These are phyloP conservation scores for Boletus sp. DNA, from an alignment of 1,284 basidiomycete genomes.

Conservation along the genomic window DNA sequence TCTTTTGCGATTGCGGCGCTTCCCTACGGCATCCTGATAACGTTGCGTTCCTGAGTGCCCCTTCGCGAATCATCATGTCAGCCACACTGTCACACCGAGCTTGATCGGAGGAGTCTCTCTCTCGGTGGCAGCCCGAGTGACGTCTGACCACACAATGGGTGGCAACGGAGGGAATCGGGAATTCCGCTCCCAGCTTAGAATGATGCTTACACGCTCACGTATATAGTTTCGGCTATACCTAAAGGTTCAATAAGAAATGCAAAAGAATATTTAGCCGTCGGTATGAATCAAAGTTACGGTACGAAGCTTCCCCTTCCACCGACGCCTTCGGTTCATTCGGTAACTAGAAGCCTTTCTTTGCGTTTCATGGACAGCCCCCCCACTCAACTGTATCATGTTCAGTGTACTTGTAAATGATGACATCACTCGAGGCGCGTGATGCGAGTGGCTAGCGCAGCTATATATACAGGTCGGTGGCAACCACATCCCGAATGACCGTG, in stretches of 20 bases:
- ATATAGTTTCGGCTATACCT: slow-evolving; percentile 4
- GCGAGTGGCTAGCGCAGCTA: too few species aligned
- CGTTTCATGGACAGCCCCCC: too few species aligned
- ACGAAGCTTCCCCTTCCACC: too few species aligned
- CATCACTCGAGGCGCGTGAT: slow-evolving; percentile 4
- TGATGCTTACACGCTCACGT: neutral
- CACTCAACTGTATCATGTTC: too few species aligned
- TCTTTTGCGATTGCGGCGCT: neutral
- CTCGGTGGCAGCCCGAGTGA: neutral
- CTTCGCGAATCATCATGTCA: neutral
- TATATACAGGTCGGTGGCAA: neutral
- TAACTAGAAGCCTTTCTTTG: neutral
- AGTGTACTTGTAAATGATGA: neutral
- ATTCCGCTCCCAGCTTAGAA: neutral
- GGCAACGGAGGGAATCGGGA: neutral
- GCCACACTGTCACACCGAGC: neutral
- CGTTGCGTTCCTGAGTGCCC: neutral
- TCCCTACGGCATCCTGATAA: neutral
- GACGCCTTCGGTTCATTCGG: too few species aligned
- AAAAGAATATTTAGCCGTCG: neutral
- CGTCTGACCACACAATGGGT: too few species aligned
- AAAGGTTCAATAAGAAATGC: neutral
- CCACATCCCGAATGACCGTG: neutral
- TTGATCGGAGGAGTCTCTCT: neutral
- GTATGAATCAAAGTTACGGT: too few species aligned